These are phyloP conservation scores for Rasamsonia emersonii DNA, from an alignment of 2,329 filamentous ascomycete species.

Conservation along the genomic window DNA sequence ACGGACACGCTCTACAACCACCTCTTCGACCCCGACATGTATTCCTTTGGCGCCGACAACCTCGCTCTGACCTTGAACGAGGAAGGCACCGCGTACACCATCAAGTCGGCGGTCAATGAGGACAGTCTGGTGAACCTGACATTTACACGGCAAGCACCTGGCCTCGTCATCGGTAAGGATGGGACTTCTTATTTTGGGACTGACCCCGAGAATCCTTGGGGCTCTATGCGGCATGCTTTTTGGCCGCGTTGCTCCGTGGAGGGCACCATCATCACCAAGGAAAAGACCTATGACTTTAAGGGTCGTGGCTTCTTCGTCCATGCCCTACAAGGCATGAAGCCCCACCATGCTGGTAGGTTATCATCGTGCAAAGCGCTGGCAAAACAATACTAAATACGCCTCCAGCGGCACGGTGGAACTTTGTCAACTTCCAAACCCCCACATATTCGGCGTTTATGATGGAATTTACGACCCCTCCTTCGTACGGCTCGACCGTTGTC, in stretches of 20 bases:
- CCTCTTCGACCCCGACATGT: constrained; percentile 76
- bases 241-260: constrained; percentile 82
- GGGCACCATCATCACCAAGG: constrained; percentile 74
- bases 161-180: constrained; percentile 75
- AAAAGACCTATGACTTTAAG: constrained; percentile 72
- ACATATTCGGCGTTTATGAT: constrained; percentile 84
- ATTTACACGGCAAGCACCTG: constrained; percentile 65
- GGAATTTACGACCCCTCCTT: constrained; percentile 90
- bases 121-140: constrained; percentile 78
- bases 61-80: constrained; percentile 78
- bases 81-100: constrained; percentile 71
- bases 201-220: constrained; percentile 80
- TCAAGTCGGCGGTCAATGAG: constrained; percentile 83
- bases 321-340: constrained; percentile 96
- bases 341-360: constrained; percentile 72
- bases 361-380: too few species aligned
- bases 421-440: constrained; percentile 80
- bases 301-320: constrained; percentile 73
- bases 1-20: constrained; percentile 70
- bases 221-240: constrained; percentile 82
- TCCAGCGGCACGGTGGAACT: constrained; percentile 78
- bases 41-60: constrained; percentile 77
- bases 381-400: background rate
- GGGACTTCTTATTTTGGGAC: constrained; percentile 82
- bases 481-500: constrained; percentile 79